These are phyloP conservation scores for Hortaea werneckii DNA, from an alignment of 2,329 filamentous ascomycete genomes.

Conservation along the genomic window DNA sequence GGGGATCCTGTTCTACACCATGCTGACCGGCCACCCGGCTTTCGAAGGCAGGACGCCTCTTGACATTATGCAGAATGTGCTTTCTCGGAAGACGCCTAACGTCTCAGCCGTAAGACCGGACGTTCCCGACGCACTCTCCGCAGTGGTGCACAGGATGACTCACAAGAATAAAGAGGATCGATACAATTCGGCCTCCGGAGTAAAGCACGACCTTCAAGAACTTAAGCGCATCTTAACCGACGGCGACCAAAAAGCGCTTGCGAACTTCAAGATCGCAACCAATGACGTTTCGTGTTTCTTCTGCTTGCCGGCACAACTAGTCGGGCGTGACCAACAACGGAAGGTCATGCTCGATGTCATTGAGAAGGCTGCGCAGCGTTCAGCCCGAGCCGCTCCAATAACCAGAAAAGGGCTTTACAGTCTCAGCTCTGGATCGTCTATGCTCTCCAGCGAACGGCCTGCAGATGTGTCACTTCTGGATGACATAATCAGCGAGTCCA, in stretches of 20 bases:
- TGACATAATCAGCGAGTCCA: constrained; percentile 40
- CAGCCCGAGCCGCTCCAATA: constrained; percentile 30
- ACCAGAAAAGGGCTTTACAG: constrained; percentile 34
- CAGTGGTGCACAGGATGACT: constrained; percentile 85
- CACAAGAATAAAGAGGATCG: constrained; percentile 78
- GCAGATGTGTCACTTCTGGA: constrained; percentile 18
- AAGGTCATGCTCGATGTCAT: constrained; percentile 63
- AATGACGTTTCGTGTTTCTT: constrained; percentile 90
- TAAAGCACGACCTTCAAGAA: constrained; percentile 68
- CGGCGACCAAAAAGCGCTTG: constrained; percentile 61
- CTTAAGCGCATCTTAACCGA: constrained; percentile 65
- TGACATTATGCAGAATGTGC: constrained; percentile 83
- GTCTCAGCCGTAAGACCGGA: constrained; percentile 71
- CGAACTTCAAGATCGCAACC: constrained; percentile 65
- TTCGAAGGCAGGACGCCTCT: constrained; percentile 73
- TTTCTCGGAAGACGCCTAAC: constrained; percentile 66
- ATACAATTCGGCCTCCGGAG: constrained; percentile 79
- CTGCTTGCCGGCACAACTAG: constrained; percentile 69
- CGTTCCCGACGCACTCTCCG: constrained; percentile 70
- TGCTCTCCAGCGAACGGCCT: constrained; percentile 21
- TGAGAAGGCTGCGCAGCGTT: constrained; percentile 61
- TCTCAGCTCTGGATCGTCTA: constrained; percentile 37
- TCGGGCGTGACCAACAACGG: constrained; percentile 66
- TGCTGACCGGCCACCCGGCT: constrained; percentile 68
- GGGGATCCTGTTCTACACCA: constrained; percentile 79